Conservation (phyloP, 2,329 filamentous ascomycete species). For the Hysterium pulicare region DNA sequence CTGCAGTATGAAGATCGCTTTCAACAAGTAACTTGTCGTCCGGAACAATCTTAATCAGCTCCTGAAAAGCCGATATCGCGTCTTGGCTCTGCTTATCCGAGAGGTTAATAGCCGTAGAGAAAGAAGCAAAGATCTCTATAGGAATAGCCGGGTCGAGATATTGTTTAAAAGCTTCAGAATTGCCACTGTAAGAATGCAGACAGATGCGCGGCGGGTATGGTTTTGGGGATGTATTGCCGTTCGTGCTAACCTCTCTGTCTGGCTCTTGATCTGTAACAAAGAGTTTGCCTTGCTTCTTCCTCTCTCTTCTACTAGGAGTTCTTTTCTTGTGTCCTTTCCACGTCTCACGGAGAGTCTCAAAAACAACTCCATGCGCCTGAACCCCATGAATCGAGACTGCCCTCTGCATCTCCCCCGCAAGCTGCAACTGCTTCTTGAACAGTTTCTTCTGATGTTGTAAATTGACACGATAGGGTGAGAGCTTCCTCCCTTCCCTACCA, state of each 20-base stretch:
- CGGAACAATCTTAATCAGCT: constrained; percentile 69
- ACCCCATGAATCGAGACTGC: constrained; percentile 71
- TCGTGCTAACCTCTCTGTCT: neutral
- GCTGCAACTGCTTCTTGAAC: constrained; percentile 63
- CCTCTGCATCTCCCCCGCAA: constrained; percentile 65
- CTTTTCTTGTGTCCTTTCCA: constrained; percentile 70
- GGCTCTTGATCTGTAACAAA: neutral
- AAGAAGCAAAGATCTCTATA: constrained; percentile 78
- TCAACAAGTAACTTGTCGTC: constrained; percentile 79
- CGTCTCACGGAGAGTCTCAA: constrained; percentile 60
- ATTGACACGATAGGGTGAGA: constrained; percentile 66
- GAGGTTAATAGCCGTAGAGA: constrained; percentile 81
- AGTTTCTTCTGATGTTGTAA: constrained; percentile 67
- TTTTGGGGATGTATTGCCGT: constrained; percentile 33
- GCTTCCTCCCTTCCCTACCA: constrained; percentile 63
- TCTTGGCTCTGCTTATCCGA: constrained; percentile 28
- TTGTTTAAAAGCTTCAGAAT: constrained; percentile 69
- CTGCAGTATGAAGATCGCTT: constrained; percentile 84
- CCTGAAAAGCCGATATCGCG: constrained; percentile 53
- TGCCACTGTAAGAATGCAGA: constrained; percentile 87
- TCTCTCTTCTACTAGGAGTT: constrained; percentile 58
- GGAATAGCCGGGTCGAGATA: constrained; percentile 74
- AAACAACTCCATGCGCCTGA: constrained; percentile 69
- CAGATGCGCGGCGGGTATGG: constrained; percentile 86
- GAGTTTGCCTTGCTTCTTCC: constrained; percentile 28